These are phyloP conservation scores for Arctostaphylos glauca DNA, from an alignment of 148 eudicot genomes.

Conservation along the genomic window DNA sequence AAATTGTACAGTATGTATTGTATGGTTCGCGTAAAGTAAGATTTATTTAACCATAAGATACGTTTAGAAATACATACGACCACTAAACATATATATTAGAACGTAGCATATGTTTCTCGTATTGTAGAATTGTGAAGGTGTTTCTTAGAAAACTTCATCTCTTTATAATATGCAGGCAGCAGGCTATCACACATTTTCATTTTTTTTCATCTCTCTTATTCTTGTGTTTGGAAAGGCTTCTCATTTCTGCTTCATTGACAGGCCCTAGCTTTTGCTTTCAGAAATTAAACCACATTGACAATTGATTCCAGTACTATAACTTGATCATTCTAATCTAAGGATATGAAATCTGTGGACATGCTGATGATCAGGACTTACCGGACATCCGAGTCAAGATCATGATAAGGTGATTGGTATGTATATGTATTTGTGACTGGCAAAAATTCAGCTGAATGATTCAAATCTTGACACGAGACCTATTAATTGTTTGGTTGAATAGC, in stretches of 20 bases:
- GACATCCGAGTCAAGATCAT: neutral
- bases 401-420: neutral
- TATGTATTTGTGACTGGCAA: neutral
- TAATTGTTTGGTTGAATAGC: neutral
- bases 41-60: too few relatives aligned
- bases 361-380: neutral
- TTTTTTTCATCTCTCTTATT: neutral
- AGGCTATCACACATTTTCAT: neutral
- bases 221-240: neutral
- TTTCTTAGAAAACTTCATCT: neutral
- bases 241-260: neutral
- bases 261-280: neutral
- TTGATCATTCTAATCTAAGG: neutral
- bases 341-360: slow-evolving; percentile 8
- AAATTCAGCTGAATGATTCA: neutral
- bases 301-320: neutral
- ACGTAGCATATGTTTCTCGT: too few relatives aligned
- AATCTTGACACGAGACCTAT: neutral
- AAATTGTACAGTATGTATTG: too few relatives aligned
- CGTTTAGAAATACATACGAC: too few relatives aligned
- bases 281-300: slow-evolving; percentile 3
- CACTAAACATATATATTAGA: too few relatives aligned
- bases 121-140: neutral
- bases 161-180: neutral
- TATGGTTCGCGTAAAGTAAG: too few relatives aligned